These are phyloP conservation scores for Solanum ahanhuiri DNA, from an alignment of 257 asterid genomes.

Conservation along the genomic window DNA sequence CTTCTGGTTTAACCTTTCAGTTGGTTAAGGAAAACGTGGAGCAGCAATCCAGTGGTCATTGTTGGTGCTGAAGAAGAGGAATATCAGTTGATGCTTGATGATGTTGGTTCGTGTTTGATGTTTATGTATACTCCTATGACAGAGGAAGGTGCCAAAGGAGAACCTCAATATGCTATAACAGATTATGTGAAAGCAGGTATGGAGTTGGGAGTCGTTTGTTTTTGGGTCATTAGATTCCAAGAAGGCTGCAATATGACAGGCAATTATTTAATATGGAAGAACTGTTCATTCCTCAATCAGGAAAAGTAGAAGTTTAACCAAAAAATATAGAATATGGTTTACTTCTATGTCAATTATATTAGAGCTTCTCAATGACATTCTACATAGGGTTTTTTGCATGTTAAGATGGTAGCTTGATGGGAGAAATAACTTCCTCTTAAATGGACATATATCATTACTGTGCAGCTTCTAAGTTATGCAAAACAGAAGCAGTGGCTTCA, in stretches of 20 bases:
- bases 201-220: neutral
- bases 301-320: neutral
- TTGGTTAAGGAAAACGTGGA: conserved; percentile 93
- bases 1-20: conserved; percentile 26
- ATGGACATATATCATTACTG: neutral
- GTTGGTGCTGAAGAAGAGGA: conserved; percentile 88
- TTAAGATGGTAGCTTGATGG: neutral
- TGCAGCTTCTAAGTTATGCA: neutral
- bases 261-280: neutral
- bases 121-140: conserved; percentile 96
- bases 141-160: conserved; percentile 94
- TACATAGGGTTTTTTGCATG: neutral
- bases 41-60: conserved; percentile 79
- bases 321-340: neutral
- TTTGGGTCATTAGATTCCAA: neutral
- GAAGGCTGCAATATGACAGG: neutral
- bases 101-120: conserved; percentile 79
- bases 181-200: conserved; percentile 91
- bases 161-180: conserved; percentile 91
- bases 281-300: neutral
- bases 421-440: neutral
- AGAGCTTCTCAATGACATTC: neutral
- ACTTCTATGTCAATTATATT: neutral
- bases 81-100: conserved; percentile 69
- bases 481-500: neutral